Base-by-base conservation (phyloP, 305 asterid species). In the Plantago coronopus region DNA sequence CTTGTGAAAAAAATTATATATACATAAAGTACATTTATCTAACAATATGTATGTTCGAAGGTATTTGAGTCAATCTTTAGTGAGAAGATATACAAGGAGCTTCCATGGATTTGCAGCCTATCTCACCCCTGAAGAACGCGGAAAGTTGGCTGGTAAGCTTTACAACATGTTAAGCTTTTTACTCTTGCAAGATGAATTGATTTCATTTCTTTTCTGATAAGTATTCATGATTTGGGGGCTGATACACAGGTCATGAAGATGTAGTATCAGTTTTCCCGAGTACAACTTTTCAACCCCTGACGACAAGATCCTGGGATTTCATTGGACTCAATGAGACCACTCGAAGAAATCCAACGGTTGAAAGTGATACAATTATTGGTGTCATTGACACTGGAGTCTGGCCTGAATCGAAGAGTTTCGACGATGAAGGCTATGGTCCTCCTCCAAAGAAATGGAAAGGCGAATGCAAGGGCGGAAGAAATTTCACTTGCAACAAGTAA, bases 371-470 rank as follows among this genome's bases (percentile, higher is more conserved):
- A 4, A 53, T 77, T 23, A 67, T 79, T 25, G 77, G 74, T 16
- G 68, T 69, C 40, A 5, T 75, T 25, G 81, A 79, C 55, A 61
- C 73, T 19, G 81, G 81, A 18, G 73, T 75, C 64, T 75, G 79
- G 79, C 84, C 84, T 0, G 75, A 72, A 44, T 75, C 81, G 0
- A 48, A 61, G 55, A 79, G 81, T 54, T 76, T 79, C 18, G 54
- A 13, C 10, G 81, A 70, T 16, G n/a, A 51, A 22, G 79, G 74
- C 0, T 73, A 73, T 15, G 61, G 78, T 23, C 76, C 76, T 29
- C 54, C 72, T 47, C 81, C 84, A 25, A 55, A 66, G 53, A 76
- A 82, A 69, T 79, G 85, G 85, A 82, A 75, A 50, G 85, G 85
- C 11, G 71, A 19, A 14, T 78, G 83, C 25, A 18, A 71, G 1